Conservation (phyloP, 345 rosid genomes). For the Syzygium jambos region DNA sequence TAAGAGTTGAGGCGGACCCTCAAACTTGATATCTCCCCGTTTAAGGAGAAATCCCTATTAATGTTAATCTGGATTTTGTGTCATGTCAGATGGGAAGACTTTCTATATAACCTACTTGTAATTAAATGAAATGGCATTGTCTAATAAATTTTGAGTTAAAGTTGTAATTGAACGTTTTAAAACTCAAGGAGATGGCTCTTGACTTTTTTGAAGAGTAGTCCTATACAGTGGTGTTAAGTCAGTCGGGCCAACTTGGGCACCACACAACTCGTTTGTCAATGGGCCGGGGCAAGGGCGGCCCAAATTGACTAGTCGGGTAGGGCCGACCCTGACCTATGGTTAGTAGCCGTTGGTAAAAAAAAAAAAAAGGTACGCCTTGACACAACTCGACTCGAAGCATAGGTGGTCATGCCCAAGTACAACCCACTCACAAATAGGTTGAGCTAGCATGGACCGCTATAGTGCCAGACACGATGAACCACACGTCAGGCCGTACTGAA, state of each 20-base stretch:
- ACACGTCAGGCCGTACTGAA: no score
- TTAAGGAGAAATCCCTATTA: background rate
- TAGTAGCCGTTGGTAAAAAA: background rate
- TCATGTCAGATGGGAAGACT: background rate
- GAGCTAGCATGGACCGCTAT: no score
- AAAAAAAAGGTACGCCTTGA: fast-evolving
- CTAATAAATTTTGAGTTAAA: background rate
- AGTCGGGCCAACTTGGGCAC: background rate
- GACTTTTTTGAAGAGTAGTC: background rate
- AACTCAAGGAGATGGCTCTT: background rate
- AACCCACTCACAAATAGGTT: no score
- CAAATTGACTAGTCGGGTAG: background rate
- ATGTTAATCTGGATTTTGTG: background rate
- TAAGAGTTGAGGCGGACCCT: background rate
- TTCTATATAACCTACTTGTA: background rate
- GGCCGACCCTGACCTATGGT: background rate
- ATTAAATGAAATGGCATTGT: background rate
- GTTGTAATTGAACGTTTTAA: background rate
- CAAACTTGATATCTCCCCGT: background rate
- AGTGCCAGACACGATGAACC: no score
- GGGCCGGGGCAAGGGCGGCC: no score
- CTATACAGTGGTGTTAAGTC: background rate
- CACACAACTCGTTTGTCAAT: background rate
- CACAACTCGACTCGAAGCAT: background rate
- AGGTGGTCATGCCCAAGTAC: background rate